A percentile compares a stretch with the other conserved stretches of the same genome.
phyloP scores from a whole-genome alignment of 441 rosid genomes.

The Brassica balearica region DNA sequence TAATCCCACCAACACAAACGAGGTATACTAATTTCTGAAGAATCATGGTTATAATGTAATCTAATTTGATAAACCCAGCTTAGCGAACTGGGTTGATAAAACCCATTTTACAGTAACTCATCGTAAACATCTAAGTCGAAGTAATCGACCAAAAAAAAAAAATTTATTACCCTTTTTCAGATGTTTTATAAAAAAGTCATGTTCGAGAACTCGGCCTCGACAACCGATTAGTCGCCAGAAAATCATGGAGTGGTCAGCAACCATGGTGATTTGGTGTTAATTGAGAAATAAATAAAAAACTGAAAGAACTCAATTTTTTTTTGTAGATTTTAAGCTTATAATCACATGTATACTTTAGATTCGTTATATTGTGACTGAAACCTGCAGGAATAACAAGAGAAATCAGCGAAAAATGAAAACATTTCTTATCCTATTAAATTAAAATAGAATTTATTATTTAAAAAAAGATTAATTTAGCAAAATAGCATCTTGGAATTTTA shows the following conservation, averaged over 20 bases:
- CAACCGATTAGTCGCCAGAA: background rate
- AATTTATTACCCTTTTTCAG: background rate
- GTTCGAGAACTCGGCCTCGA: background rate
- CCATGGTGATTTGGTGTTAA: background rate
- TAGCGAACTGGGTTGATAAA: background rate
- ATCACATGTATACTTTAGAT: background rate
- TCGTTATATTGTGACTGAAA: background rate
- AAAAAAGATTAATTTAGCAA: too few species aligned
- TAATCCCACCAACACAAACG: too few species aligned
- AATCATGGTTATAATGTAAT: too few species aligned
- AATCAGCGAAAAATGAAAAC: background rate
- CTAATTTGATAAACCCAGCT: background rate
- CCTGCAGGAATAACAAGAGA: background rate
- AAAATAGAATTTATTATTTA: too few species aligned
- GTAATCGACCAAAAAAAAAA: background rate
- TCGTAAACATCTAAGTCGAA: background rate
- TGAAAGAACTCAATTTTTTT: background rate
- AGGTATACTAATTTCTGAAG: too few species aligned
- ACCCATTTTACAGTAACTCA: background rate
- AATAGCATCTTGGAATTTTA: too few species aligned
- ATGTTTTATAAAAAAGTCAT: background rate
- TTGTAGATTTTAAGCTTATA: background rate
- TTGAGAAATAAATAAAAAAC: too few species aligned
- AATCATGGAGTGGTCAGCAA: background rate
- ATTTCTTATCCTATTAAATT: too few species aligned